Percentiles rank a stretch among this genome's conserved stretches.
phyloP scores from a whole-genome alignment of 108 stramenopile species.

The Chaetoceros muelleri region DNA sequence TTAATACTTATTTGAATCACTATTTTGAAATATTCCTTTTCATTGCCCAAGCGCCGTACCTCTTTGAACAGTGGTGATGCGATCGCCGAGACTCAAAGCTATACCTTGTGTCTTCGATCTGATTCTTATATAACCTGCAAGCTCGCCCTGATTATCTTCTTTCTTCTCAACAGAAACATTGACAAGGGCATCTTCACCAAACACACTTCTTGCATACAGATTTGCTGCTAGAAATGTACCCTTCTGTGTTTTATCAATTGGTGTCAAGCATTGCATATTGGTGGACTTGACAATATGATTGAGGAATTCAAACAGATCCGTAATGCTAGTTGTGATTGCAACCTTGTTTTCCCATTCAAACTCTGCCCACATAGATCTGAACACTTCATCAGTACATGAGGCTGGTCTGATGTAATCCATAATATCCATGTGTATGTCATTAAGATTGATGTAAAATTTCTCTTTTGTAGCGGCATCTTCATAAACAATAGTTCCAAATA shows the following conservation, averaged over 20 bases:
- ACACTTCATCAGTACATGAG: constrained; percentile 89
- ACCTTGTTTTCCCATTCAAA: constrained; percentile 99
- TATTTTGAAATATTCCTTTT: too few species aligned
- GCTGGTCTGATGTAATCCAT: constrained; percentile 99
- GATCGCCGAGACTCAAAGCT: constrained; percentile 96
- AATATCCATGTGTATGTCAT: constrained; percentile 99
- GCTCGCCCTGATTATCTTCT: constrained; percentile 92
- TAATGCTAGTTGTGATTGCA: constrained; percentile 83
- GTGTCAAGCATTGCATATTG: constrained; percentile 96
- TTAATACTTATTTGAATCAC: too few species aligned
- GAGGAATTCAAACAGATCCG: constrained; percentile 84
- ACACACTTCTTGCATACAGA: constrained; percentile 95
- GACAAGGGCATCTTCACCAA: constrained; percentile 98
- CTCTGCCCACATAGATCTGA: constrained; percentile 99
- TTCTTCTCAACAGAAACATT: constrained; percentile 99
- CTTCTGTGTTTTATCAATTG: constrained; percentile 49
- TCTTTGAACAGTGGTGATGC: constrained; percentile 95
- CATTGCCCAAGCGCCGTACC: constrained; percentile 14
- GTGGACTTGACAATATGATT: constrained; percentile 93
- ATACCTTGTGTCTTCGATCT: constrained; percentile 99
- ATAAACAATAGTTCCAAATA: constrained; percentile 99
- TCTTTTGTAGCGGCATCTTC: constrained; percentile 87
- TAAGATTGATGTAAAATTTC: constrained; percentile 93
- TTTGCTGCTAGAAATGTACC: constrained; percentile 97
- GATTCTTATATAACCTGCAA: constrained; percentile 97